These are phyloP conservation scores for Clarkia xantiana DNA, from an alignment of 345 rosid genomes.

Conservation along the genomic window DNA sequence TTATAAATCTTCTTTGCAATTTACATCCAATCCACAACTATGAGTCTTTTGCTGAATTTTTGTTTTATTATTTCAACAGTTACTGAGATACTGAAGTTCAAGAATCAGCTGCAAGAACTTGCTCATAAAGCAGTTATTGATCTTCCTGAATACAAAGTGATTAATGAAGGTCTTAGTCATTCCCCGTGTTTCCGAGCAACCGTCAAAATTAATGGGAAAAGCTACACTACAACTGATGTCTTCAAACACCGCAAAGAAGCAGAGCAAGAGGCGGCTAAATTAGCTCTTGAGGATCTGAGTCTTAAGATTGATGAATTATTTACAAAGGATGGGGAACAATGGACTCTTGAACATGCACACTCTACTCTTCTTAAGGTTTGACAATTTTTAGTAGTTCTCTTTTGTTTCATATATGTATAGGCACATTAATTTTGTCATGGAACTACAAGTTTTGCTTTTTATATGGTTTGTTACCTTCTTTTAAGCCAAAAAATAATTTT, in stretches of 20 bases:
- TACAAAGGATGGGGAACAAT: slow-evolving; percentile 14
- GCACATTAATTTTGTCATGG: too few relatives aligned
- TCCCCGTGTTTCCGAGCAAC: slow-evolving; percentile 23
- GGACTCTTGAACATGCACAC: too few relatives aligned
- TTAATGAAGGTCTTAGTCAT: slow-evolving; percentile 19
- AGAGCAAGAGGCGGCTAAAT: slow-evolving; percentile 32
- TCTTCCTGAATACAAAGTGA: slow-evolving; percentile 14
- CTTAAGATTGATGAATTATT: slow-evolving; percentile 19
- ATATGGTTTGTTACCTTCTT: too few relatives aligned
- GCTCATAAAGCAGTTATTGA: slow-evolving; percentile 22
- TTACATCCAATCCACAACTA: too few relatives aligned
- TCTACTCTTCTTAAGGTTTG: too few relatives aligned
- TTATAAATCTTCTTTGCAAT: too few relatives aligned
- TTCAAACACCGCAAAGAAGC: slow-evolving; percentile 25
- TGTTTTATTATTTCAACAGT: too few relatives aligned
- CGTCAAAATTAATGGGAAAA: slow-evolving; percentile 20
- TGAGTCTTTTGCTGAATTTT: too few relatives aligned
- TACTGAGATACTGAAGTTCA: slow-evolving; percentile 1
- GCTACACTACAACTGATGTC: slow-evolving; percentile 17
- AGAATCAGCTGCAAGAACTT: slow-evolving; percentile 26
- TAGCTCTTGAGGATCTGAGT: slow-evolving; percentile 24
- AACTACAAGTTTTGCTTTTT: too few relatives aligned
- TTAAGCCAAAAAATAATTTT: background rate
- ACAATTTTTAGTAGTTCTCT: too few relatives aligned
- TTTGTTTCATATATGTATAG: too few relatives aligned